Percentiles rank a stretch among this genome's conserved stretches.
Evolutionary conservation across 2,329 filamentous ascomycete genomes (phyloP).

Genomic region (Helotiales sp.): DNA sequence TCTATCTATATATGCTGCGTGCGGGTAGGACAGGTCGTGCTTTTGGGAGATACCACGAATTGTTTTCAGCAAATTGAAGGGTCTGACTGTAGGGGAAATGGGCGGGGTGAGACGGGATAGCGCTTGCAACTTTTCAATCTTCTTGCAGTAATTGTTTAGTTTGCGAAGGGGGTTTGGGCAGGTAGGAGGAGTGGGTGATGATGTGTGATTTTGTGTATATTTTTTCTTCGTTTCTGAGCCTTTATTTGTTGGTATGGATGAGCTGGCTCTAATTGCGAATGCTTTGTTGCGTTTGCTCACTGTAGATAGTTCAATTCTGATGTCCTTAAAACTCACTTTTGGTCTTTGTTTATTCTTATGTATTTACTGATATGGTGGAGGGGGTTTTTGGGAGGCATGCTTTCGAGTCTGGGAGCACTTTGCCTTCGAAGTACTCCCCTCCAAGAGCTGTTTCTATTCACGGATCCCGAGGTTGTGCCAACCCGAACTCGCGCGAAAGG

Average conservation of each 20-base stretch:
- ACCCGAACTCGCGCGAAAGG: too few relatives aligned
- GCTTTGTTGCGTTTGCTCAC: slow-evolving; percentile 4
- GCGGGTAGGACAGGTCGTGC: background rate
- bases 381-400: too few relatives aligned
- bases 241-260: slow-evolving; percentile 6
- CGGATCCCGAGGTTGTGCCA: too few relatives aligned
- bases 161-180: background rate
- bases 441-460: too few relatives aligned
- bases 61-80: background rate
- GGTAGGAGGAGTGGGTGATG: background rate
- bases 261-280: slow-evolving; percentile 18
- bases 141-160: background rate
- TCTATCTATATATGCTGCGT: too few relatives aligned
- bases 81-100: too few relatives aligned
- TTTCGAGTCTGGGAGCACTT: too few relatives aligned
- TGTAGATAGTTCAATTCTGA: slow-evolving; percentile 27
- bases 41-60: background rate
- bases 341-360: background rate
- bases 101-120: too few relatives aligned
- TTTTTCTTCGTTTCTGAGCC: slow-evolving; percentile 3
- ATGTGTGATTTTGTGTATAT: slow-evolving; percentile 23
- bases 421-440: too few relatives aligned
- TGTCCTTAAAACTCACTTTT: slow-evolving; percentile 11
- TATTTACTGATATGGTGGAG: background rate
- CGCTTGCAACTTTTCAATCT: background rate